Evolutionary conservation across 2,329 filamentous ascomycete genomes (phyloP).

Genomic region (Aspergillus brasiliensis): DNA sequence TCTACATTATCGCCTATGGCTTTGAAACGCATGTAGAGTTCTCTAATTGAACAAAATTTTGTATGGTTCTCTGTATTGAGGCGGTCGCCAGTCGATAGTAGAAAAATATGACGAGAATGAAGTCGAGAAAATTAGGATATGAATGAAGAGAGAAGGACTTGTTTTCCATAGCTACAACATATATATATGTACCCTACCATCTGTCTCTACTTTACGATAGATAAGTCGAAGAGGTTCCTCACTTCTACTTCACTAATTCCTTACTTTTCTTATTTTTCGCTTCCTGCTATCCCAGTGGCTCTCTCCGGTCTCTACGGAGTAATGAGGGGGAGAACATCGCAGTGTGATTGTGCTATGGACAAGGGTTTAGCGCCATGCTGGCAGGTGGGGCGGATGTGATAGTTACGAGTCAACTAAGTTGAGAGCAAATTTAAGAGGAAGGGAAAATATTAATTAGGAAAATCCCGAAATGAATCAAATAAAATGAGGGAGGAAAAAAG

Average conservation of each 20-base stretch:
- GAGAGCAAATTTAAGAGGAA: background rate
- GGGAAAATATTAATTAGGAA: too few species aligned
- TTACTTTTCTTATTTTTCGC: background rate
- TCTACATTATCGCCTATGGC: background rate
- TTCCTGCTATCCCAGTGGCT: background rate
- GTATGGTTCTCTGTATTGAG: background rate
- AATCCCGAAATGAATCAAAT: too few species aligned
- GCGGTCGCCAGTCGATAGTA: background rate
- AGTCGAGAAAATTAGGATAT: background rate
- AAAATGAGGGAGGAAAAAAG: too few species aligned
- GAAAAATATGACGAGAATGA: background rate
- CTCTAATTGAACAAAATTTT: background rate
- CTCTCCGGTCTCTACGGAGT: background rate
- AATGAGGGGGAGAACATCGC: background rate
- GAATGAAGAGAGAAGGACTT: background rate
- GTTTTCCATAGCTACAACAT: background rate
- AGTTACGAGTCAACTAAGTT: background rate
- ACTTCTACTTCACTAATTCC: background rate
- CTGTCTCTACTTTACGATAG: background rate
- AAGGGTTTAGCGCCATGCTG: slow-evolving; percentile 18
- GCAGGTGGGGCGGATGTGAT: slow-evolving; percentile 19
- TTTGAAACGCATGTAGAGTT: background rate
- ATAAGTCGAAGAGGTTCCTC: background rate
- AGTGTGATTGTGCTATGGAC: slow-evolving; percentile 3
- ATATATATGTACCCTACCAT: background rate